Conservation (phyloP, 805 yeast genomes). For the Starmerella riodocensis region DNA sequence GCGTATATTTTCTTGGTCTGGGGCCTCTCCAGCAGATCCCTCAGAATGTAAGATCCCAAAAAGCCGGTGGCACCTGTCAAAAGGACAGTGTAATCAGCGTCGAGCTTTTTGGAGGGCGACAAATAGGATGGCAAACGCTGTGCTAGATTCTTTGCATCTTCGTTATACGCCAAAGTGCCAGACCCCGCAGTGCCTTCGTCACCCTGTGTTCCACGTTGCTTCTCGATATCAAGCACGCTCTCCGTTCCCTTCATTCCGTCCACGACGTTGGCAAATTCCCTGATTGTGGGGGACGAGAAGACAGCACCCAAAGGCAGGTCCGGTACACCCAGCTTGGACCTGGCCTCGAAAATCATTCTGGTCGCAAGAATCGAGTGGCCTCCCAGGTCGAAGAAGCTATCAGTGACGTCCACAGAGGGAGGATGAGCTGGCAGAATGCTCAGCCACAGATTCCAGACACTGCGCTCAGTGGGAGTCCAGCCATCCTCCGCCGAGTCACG, state of each 20-base stretch:
- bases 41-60: slow-evolving; percentile 76
- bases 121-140: slow-evolving; percentile 34
- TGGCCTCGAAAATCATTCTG: slow-evolving; percentile 83
- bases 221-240: slow-evolving; percentile 5
- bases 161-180: slow-evolving; percentile 39
- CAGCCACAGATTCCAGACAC: slow-evolving; percentile 73
- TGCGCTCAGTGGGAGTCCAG: slow-evolving; percentile 51
- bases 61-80: slow-evolving; percentile 96
- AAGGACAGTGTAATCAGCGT: slow-evolving; percentile 43
- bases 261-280: slow-evolving; percentile 62
- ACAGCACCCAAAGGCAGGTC: slow-evolving; percentile 84
- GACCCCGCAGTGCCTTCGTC: slow-evolving; percentile 23
- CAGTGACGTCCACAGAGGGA: slow-evolving; percentile 58
- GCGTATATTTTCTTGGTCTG: slow-evolving; percentile 51
- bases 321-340: slow-evolving; percentile 53
- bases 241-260: slow-evolving; percentile 41
- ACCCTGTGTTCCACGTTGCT: slow-evolving; percentile 7
- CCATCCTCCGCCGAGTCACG: slow-evolving; percentile 30
- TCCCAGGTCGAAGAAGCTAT: slow-evolving; percentile 92
- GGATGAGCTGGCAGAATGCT: slow-evolving; percentile 76
- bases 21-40: slow-evolving; percentile 55
- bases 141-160: slow-evolving; percentile 54
- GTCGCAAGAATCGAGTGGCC: slow-evolving; percentile 97
- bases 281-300: slow-evolving; percentile 78
- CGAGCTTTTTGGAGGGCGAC: slow-evolving; percentile 33